Conservation (phyloP, 2,329 filamentous ascomycete genomes). For the Magnaporthales sp. region DNA sequence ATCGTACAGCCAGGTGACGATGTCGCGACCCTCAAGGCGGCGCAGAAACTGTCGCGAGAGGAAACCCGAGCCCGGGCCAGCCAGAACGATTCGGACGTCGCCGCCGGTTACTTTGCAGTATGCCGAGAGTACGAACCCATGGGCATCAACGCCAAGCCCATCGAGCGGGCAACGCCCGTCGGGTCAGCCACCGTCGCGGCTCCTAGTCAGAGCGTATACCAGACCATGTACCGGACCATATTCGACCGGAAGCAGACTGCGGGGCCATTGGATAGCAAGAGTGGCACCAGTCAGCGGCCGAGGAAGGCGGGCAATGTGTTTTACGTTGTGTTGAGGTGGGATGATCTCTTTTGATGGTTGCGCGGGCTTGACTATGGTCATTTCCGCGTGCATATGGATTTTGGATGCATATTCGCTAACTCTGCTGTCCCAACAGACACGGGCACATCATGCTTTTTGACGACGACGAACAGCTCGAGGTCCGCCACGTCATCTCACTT, state of each 20-base stretch:
- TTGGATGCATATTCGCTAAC: not conserved
- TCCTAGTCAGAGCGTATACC: slow-evolving; percentile 89
- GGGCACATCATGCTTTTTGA: slow-evolving; percentile 97
- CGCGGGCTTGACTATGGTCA: not conserved
- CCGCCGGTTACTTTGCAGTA: slow-evolving; percentile 90
- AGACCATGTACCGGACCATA: slow-evolving; percentile 94
- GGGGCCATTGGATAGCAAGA: slow-evolving; percentile 38
- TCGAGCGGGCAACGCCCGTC: slow-evolving; percentile 74
- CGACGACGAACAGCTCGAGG: slow-evolving; percentile 88
- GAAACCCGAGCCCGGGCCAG: slow-evolving; percentile 45
- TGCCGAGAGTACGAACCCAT: slow-evolving; percentile 87
- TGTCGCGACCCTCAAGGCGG: slow-evolving; percentile 51
- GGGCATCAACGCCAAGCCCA: slow-evolving; percentile 86
- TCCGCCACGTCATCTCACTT: slow-evolving; percentile 89
- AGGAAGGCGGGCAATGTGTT: slow-evolving; percentile 78
- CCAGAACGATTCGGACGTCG: slow-evolving; percentile 63
- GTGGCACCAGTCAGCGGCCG: slow-evolving; percentile 40
- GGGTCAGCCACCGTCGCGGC: slow-evolving; percentile 65
- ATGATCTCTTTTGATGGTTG: slow-evolving; percentile 6
- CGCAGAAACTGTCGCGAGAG: slow-evolving; percentile 48
- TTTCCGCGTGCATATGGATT: not conserved
- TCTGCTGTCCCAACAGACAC: slow-evolving; percentile 45
- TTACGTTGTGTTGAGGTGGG: slow-evolving; percentile 79
- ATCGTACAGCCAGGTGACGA: slow-evolving; percentile 57
- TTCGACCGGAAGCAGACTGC: slow-evolving; percentile 67